Evolutionary conservation across 371 early-diverging fungal species (phyloP).

Genomic region (Apophysomyces trapeziformis): DNA sequence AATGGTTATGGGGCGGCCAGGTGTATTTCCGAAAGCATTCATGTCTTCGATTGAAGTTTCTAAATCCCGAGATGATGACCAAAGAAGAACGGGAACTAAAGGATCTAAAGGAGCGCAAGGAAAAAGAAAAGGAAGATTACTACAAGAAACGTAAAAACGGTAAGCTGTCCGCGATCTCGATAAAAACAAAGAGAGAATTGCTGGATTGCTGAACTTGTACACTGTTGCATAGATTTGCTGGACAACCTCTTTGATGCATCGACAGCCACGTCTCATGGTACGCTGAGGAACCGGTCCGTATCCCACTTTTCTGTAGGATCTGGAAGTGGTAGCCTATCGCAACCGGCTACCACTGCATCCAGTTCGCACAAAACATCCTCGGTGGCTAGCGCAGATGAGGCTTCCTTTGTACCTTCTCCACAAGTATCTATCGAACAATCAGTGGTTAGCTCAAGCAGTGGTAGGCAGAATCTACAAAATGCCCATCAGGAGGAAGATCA

Average conservation of each 20-base stretch:
- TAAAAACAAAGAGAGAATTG: too few species aligned
- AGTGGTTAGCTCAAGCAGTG: not conserved
- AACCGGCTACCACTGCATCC: conserved; percentile 13
- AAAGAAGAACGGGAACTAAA: conserved; percentile 50
- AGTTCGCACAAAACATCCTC: conserved; percentile 17
- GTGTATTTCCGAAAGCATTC: conserved; percentile 63
- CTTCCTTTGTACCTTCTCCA: conserved; percentile 8
- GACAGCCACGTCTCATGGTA: not conserved
- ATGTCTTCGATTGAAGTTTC: conserved; percentile 61
- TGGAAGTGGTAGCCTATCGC: conserved; percentile 5
- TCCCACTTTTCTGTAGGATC: conserved; percentile 7
- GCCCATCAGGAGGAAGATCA: conserved; percentile 29
- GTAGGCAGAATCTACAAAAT: conserved; percentile 13
- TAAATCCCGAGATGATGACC: conserved; percentile 56
- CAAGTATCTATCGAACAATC: not conserved
- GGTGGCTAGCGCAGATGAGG: conserved; percentile 17
- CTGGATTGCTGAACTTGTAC: not conserved
- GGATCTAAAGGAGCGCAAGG: conserved; percentile 44
- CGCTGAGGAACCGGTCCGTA: conserved; percentile 9
- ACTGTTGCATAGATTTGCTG: conserved; percentile 35
- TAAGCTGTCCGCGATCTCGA: conserved; percentile 1
- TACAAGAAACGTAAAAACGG: conserved; percentile 51
- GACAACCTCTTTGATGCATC: conserved; percentile 48
- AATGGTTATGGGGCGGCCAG: conserved; percentile 84
- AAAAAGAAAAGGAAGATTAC: conserved; percentile 46